Conservation (phyloP, 441 rosid genomes). For the Gossypium lobatum region DNA sequence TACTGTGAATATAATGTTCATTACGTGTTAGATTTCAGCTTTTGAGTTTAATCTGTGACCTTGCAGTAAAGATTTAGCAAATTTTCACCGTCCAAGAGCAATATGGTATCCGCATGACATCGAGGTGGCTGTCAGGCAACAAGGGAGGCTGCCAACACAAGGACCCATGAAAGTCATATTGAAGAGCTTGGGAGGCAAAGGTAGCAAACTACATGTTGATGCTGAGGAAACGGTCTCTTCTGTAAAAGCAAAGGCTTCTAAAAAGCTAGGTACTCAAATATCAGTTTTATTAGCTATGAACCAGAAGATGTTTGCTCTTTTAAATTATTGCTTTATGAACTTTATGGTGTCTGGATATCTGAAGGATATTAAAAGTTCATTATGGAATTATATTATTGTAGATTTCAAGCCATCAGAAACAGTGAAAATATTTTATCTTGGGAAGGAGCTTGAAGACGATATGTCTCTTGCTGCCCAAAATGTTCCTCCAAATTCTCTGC, state of each 20-base stretch:
- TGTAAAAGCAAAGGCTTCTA: conserved; percentile 82
- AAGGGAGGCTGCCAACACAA: conserved; percentile 69
- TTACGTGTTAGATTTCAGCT: not conserved
- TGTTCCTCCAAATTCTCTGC: conserved; percentile 87
- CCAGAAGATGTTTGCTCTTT: not conserved
- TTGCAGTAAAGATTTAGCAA: conserved; percentile 87
- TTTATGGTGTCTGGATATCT: conserved; percentile 12
- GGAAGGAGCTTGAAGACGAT: conserved; percentile 90
- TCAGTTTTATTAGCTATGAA: conserved; percentile 6
- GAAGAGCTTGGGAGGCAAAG: conserved; percentile 98
- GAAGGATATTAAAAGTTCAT: conserved; percentile 18
- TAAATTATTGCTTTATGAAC: not conserved
- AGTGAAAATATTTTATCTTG: conserved; percentile 74
- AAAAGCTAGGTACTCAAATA: conserved; percentile 77
- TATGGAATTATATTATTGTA: conserved; percentile 25
- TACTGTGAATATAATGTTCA: not conserved
- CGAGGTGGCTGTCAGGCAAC: conserved; percentile 91
- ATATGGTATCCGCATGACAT: conserved; percentile 96
- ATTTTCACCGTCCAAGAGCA: conserved; percentile 96
- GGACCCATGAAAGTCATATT: conserved; percentile 87
- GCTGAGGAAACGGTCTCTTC: conserved; percentile 80
- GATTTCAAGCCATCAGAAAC: conserved; percentile 89
- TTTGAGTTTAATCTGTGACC: not conserved
- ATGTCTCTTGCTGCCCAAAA: conserved; percentile 72
- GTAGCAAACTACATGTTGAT: conserved; percentile 85